Conservation (phyloP, 352 stramenopile genomes). For the Phytophthora macrochlamydospora region DNA sequence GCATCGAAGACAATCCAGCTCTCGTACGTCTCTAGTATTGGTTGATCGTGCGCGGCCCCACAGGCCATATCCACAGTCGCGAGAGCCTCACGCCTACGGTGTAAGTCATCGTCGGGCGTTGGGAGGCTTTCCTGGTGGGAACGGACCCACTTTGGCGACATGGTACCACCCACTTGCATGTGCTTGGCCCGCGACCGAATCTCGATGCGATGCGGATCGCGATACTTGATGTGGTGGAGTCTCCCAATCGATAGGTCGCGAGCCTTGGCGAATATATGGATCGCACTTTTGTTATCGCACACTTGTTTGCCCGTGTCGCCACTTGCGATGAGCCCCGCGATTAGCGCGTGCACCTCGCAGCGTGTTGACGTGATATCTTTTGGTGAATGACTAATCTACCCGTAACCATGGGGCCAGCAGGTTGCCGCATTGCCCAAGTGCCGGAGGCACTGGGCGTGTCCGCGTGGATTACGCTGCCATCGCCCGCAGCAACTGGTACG, state of each 20-base stretch:
- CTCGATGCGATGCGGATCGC: background rate
- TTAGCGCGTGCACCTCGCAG: slow-evolving; percentile 7
- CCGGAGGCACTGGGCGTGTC: background rate
- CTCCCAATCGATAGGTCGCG: background rate
- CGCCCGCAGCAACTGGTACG: background rate
- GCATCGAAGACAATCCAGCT: too few species aligned
- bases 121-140: background rate
- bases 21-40: too few species aligned
- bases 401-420: background rate
- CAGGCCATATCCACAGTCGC: too few species aligned
- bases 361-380: slow-evolving; percentile 8
- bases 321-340: background rate
- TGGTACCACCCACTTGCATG: background rate
- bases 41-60: too few species aligned
- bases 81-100: too few species aligned
- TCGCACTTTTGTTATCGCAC: slow-evolving; percentile 13
- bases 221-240: slow-evolving; percentile 1
- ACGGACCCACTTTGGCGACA: background rate
- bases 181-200: background rate
- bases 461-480: background rate
- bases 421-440: background rate
- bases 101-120: background rate
- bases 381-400: background rate
- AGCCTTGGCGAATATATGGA: slow-evolving; percentile 1
- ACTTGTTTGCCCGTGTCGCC: slow-evolving; percentile 3